Percentiles rank a stretch among this genome's conserved stretches.
Conservation (phyloP, 2,329 filamentous ascomycete genomes). For the Penicillium sclerotigenum region DNA sequence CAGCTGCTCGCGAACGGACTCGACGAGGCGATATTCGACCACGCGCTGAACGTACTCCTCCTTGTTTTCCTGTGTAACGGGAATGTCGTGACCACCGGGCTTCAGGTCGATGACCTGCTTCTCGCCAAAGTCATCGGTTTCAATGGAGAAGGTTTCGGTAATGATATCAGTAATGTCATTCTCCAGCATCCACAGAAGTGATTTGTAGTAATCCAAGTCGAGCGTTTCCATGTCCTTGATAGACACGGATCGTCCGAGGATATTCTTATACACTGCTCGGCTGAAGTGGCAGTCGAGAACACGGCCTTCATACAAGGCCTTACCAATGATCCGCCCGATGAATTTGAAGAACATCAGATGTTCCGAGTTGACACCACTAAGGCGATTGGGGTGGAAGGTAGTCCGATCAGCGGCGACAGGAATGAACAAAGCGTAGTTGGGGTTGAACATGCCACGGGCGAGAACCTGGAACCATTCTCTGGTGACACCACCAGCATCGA, state of each 20-base stretch:
- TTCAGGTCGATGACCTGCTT: conserved; percentile 83
- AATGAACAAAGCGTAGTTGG: conserved; percentile 93
- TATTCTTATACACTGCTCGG: conserved; percentile 95
- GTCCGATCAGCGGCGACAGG: conserved; percentile 96
- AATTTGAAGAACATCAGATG: conserved; percentile 99
- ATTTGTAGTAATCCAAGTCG: conserved; percentile 98
- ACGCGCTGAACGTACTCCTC: conserved; percentile 93
- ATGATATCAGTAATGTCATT: conserved; percentile 99
- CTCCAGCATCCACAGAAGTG: conserved; percentile 94
- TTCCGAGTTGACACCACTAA: conserved; percentile 90
- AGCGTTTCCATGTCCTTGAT: conserved; percentile 99
- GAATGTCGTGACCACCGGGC: conserved; percentile 81
- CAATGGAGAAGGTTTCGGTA: conserved; percentile 90
- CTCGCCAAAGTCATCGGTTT: conserved; percentile 90
- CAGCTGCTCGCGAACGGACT: conserved; percentile 90
- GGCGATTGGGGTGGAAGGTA: conserved; percentile 96
- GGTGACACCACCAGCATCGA: conserved; percentile 95
- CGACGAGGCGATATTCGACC: conserved; percentile 87
- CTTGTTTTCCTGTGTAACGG: conserved; percentile 97
- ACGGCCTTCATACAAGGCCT: conserved; percentile 92
- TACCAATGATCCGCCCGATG: conserved; percentile 96
- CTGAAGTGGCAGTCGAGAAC: conserved; percentile 98
- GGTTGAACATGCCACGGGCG: conserved; percentile 96
- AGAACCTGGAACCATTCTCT: conserved; percentile 99
- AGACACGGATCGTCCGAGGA: conserved; percentile 89